Evolutionary conservation across 768 basidiomycete species (phyloP).

Genomic region (Cystoderma amianthinum): DNA sequence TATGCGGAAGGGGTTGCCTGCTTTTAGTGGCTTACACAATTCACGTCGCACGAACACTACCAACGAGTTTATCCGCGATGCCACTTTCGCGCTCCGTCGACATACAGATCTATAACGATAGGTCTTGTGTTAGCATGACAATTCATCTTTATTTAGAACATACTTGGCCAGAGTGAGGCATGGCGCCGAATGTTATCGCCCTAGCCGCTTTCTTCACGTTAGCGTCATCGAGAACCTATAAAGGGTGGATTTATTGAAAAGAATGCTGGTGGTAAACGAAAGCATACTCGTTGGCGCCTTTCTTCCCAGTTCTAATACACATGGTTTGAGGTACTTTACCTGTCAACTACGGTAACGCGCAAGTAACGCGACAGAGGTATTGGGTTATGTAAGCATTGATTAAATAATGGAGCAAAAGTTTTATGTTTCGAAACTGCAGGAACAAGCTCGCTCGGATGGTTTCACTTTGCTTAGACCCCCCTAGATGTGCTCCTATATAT

Average conservation of each 20-base stretch:
- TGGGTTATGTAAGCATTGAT: no score
- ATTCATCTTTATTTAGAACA: neutral
- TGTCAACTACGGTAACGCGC: no score
- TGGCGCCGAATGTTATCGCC: conserved; percentile 34
- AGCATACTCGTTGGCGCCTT: conserved; percentile 43
- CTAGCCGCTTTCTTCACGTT: conserved; percentile 47
- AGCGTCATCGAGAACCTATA: conserved; percentile 46
- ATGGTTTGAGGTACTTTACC: conserved; percentile 50
- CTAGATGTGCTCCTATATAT: no score
- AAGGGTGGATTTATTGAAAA: neutral
- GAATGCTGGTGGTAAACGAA: neutral
- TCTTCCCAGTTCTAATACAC: conserved; percentile 49
- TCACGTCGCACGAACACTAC: conserved; percentile 23
- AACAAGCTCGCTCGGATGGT: no score
- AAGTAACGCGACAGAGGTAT: no score
- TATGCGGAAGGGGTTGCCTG: conserved; percentile 26
- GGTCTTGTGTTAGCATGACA: neutral
- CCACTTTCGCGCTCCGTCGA: conserved; percentile 44
- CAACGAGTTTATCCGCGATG: conserved; percentile 26
- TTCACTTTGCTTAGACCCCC: no score
- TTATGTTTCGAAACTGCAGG: no score
- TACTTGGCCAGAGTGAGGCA: conserved; percentile 38
- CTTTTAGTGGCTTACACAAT: conserved; percentile 25
- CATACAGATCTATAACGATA: conserved; percentile 39
- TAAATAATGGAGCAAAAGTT: no score